Evolutionary conservation across 192 early-diverging fungal species (phyloP), one percentile per base, ranked within the genome.

Genomic region (Coemansia sp.): DNA sequence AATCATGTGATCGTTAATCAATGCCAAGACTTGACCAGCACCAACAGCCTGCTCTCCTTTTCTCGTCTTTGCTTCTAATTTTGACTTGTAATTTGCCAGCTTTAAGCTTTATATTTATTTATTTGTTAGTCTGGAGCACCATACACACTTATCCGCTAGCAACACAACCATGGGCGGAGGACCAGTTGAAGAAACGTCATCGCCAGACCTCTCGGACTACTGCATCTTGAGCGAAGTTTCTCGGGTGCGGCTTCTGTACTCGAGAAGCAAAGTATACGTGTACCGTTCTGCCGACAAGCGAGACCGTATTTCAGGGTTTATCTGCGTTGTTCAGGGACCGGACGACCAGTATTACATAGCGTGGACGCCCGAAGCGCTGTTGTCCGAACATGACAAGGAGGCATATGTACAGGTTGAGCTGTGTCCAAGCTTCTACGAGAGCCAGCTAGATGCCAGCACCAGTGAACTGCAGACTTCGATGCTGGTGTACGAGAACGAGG

Each of bases 181-280:
- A 63, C 72, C 78, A 48, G 73, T 71, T 18, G 73, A 74, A 39
- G 54, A 32, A 13, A 64, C 61, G 48, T 64, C 69, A 55, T 70
- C 78, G 43, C 35, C 72, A 47, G 78, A 81, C 58, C 64, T 74
- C 39, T 81, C 78, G 32, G 78, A 81, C 66, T 81, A 81, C 56
- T 81, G 78, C 59, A 81, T 81, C 24, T 68, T 81, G 43, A 73
- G 78, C 73, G 78, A 81, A 38, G 78, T 74, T 3, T 48, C 72
- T 37, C 53, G 58, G 23, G 75, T 83, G 26, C 71, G 63, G 70
- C 67, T 91, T n/a, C 69, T 91, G 22, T 89, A 85, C 54, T 86
- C 85, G 2, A 85, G 85, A 59, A 84, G 87, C 62, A 91, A 89
- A 38, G 89, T 91, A 7, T 91, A 84, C 61, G 83, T 91, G 57